A percentile compares a stretch with the other conserved stretches of the same genome.
These are phyloP conservation scores for Phylloporus rhodoxanthus DNA, from an alignment of 768 basidiomycete species.

Conservation along the genomic window DNA sequence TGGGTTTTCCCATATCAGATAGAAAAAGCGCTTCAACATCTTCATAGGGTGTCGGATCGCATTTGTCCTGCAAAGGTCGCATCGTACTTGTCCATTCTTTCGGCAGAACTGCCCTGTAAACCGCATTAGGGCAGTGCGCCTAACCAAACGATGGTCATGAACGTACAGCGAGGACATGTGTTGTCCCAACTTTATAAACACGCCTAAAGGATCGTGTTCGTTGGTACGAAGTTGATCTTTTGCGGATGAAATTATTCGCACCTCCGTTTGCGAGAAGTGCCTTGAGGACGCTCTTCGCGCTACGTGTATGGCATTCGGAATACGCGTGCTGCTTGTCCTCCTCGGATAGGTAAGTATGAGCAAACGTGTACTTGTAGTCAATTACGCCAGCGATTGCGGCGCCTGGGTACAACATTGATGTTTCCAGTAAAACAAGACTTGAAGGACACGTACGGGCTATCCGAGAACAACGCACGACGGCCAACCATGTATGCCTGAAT, in stretches of 20 bases:
- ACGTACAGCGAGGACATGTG: constrained; percentile 68
- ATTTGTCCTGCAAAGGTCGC: constrained; percentile 80
- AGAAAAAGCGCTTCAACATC: constrained; percentile 72
- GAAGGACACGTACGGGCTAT: constrained; percentile 51
- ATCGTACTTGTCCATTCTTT: constrained; percentile 57
- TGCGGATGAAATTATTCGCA: constrained; percentile 26
- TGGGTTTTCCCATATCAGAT: constrained; percentile 67
- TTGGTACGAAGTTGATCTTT: background rate
- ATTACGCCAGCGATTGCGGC: constrained; percentile 59
- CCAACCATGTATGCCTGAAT: constrained; percentile 69
- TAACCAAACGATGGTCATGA: constrained; percentile 11
- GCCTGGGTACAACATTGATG: constrained; percentile 34
- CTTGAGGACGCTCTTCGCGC: constrained; percentile 69
- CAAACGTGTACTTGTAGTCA: constrained; percentile 69
- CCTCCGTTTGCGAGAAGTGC: constrained; percentile 90
- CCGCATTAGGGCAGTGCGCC: constrained; percentile 5
- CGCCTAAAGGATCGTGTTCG: constrained; percentile 37
- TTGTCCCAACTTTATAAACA: constrained; percentile 89
- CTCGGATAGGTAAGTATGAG: constrained; percentile 44
- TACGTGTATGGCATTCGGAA: constrained; percentile 78
- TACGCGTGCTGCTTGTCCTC: constrained; percentile 49
- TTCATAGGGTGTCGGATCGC: constrained; percentile 80
- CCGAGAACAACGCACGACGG: constrained; percentile 71
- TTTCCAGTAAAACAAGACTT: constrained; percentile 14
- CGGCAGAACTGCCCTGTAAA: constrained; percentile 47